These are phyloP conservation scores for Melastoma malabathricum DNA, from an alignment of 345 rosid genomes.

Conservation along the genomic window DNA sequence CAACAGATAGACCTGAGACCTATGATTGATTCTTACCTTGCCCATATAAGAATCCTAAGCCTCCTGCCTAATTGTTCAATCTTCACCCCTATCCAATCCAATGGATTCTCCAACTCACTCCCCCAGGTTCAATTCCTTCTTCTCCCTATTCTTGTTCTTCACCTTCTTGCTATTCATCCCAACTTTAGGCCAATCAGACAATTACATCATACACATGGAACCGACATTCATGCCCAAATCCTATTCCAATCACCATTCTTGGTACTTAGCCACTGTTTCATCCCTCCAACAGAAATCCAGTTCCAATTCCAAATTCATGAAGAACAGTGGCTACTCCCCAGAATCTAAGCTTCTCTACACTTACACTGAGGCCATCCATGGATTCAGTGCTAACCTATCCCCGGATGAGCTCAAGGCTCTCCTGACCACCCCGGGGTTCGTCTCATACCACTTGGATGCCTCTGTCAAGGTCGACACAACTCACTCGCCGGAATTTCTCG, in stretches of 20 bases:
- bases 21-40: no score
- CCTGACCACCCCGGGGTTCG: conserved; percentile 20
- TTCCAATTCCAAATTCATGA: background rate
- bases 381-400: conserved; percentile 32
- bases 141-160: background rate
- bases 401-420: conserved; percentile 21
- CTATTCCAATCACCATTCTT: conserved; percentile 17
- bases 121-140: no score
- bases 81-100: no score
- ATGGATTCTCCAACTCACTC: no score
- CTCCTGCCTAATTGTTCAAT: no score
- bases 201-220: conserved; percentile 38
- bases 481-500: conserved; percentile 22
- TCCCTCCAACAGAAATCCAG: conserved; percentile 7
- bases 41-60: no score
- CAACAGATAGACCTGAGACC: no score
- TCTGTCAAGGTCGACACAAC: conserved; percentile 31
- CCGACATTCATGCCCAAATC: conserved; percentile 30
- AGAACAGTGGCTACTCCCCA: background rate
- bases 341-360: conserved; percentile 19
- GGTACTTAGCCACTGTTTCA: conserved; percentile 28
- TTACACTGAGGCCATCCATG: conserved; percentile 28
- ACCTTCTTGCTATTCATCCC: background rate
- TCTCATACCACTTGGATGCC: conserved; percentile 21
- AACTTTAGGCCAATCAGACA: conserved; percentile 13